phyloP scores from a whole-genome alignment of 352 stramenopile genomes.

The Globisporangium nagaii region DNA sequence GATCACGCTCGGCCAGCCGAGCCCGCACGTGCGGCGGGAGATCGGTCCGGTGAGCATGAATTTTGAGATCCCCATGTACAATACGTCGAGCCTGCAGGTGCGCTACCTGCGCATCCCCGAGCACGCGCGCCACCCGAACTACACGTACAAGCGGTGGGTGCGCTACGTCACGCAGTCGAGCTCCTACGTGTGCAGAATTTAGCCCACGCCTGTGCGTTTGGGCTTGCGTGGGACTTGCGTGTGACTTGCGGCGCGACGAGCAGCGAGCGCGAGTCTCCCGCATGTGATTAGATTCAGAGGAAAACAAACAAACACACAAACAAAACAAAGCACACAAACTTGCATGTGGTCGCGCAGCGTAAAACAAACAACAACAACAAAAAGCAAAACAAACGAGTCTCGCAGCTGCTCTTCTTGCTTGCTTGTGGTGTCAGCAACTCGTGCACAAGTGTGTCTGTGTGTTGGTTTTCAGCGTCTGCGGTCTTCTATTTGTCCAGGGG shows the following conservation, averaged over 20 bases:
- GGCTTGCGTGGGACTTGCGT: not conserved
- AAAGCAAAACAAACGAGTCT: constrained; percentile 2
- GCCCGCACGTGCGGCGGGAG: constrained; percentile 84
- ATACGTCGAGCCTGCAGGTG: constrained; percentile 97
- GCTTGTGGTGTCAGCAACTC: too few relatives aligned
- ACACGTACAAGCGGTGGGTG: constrained; percentile 98
- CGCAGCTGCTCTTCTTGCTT: not conserved
- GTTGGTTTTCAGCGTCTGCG: constrained; percentile 1
- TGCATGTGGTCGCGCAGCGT: constrained; percentile 1
- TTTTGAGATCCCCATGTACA: constrained; percentile 99
- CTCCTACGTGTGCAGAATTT: constrained; percentile 97
- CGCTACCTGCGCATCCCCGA: constrained; percentile 97
- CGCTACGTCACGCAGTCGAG: constrained; percentile 98
- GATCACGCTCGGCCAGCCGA: constrained; percentile 79
- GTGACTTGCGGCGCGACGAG: too few relatives aligned
- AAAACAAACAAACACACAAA: constrained; percentile 3
- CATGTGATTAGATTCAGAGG: not conserved
- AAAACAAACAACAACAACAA: constrained; percentile 3
- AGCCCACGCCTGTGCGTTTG: constrained; percentile 19
- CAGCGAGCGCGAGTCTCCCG: too few relatives aligned
- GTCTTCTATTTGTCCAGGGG: not conserved
- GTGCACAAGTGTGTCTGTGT: not conserved
- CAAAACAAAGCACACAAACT: not conserved
- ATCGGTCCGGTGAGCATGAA: constrained; percentile 97
- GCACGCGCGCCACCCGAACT: constrained; percentile 91